Percentiles rank a stretch among this genome's conserved stretches.
These are phyloP conservation scores for Hibiscus tridactylites DNA, from an alignment of 345 rosid species.

Conservation along the genomic window DNA sequence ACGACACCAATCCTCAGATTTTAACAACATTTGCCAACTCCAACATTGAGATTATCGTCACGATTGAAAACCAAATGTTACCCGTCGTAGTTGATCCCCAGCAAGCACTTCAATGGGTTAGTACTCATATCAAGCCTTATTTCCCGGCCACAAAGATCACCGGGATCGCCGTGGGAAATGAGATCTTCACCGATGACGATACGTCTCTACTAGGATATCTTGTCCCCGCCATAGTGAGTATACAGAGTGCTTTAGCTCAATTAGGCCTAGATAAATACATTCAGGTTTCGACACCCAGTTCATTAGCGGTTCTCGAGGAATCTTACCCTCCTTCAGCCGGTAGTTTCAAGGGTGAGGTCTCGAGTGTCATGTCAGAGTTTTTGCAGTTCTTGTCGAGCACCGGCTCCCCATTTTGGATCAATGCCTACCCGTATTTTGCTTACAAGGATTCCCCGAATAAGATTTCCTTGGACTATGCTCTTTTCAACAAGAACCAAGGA, in stretches of 20 bases:
- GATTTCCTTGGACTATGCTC: slow-evolving; percentile 69
- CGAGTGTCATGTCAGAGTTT: slow-evolving; percentile 47
- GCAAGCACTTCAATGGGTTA: slow-evolving; percentile 80
- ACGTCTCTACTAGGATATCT: slow-evolving; percentile 39
- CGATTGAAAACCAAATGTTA: slow-evolving; percentile 69
- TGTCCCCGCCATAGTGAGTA: slow-evolving; percentile 68
- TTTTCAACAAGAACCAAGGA: slow-evolving; percentile 72
- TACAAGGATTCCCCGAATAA: slow-evolving; percentile 61
- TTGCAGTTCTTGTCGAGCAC: slow-evolving; percentile 50
- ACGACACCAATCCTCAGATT: slow-evolving; percentile 78
- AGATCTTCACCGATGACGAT: slow-evolving; percentile 56
- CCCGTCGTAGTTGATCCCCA: slow-evolving; percentile 49
- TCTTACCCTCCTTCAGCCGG: slow-evolving; percentile 95
- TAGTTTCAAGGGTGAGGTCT: slow-evolving; percentile 50
- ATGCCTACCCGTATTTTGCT: slow-evolving; percentile 97
- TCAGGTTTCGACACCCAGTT: slow-evolving; percentile 68
- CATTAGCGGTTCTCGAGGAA: slow-evolving; percentile 61
- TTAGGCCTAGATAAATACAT: slow-evolving; percentile 59
- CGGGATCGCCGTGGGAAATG: slow-evolving; percentile 78
- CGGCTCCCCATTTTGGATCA: slow-evolving; percentile 78
- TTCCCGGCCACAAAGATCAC: slow-evolving; percentile 57
- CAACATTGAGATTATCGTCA: slow-evolving; percentile 62
- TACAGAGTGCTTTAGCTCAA: slow-evolving; percentile 65
- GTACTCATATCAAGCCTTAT: slow-evolving; percentile 58
- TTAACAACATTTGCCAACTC: slow-evolving; percentile 69